Evolutionary conservation across 179 eudicot genomes (phyloP).

Genomic region (Gypsophila paniculata): DNA sequence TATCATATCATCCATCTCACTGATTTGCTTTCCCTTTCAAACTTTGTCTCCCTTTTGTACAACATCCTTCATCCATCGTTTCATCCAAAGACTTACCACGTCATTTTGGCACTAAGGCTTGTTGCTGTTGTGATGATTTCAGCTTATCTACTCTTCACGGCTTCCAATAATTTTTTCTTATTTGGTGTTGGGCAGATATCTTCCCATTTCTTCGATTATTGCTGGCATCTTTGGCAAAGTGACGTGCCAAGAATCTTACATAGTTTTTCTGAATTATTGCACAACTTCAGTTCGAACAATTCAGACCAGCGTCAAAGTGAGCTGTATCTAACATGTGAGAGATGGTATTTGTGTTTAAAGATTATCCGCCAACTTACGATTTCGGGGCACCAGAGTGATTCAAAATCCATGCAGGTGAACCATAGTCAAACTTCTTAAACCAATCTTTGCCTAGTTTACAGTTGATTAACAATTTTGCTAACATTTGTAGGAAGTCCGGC

Average conservation of each 20-base stretch:
- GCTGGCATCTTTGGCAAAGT: constrained; percentile 97
- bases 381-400: constrained; percentile 80
- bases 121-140: background rate
- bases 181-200: constrained; percentile 66
- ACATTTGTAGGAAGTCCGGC: constrained; percentile 68
- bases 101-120: background rate
- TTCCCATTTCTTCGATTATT: constrained; percentile 83
- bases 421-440: constrained; percentile 8
- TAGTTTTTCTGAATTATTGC: constrained; percentile 60
- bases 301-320: constrained; percentile 54
- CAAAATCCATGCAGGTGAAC: constrained; percentile 73
- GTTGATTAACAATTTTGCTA: constrained; percentile 7
- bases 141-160: background rate
- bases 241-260: constrained; percentile 70
- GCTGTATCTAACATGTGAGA: constrained; percentile 73
- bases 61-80: background rate
- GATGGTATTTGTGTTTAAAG: constrained; percentile 91
- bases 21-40: background rate
- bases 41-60: background rate
- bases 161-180: constrained; percentile 5
- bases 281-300: constrained; percentile 40
- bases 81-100: background rate
- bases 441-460: constrained; percentile 1
- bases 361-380: constrained; percentile 72
- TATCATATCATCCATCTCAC: background rate